phyloP scores from a whole-genome alignment of 129 eudicot species.

The Centrapalus pauciflorus region DNA sequence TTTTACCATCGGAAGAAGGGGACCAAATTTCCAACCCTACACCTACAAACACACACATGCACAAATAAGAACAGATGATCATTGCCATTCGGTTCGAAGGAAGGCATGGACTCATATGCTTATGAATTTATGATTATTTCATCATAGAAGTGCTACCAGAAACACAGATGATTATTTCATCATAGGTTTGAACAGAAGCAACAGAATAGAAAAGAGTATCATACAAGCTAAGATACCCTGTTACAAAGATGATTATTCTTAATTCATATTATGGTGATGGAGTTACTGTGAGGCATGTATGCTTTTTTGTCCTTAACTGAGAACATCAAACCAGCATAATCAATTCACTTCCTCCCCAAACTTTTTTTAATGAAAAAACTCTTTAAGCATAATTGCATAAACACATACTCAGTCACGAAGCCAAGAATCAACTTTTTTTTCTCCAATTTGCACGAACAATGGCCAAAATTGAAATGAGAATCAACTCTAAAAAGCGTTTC shows the following conservation, averaged over 20 bases:
- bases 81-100: not conserved
- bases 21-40: not conserved
- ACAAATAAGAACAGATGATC: not conserved
- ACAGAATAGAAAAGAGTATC: not conserved
- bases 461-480: not conserved
- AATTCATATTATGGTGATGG: not conserved
- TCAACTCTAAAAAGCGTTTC: not conserved
- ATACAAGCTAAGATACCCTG: not conserved
- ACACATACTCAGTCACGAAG: slow-evolving; percentile 1
- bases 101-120: not conserved
- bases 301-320: not conserved
- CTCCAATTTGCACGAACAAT: not conserved
- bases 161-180: too few species aligned
- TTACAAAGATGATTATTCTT: not conserved
- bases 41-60: not conserved
- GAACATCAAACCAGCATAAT: not conserved
- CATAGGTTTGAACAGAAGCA: too few species aligned
- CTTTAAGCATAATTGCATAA: too few species aligned
- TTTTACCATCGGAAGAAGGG: not conserved
- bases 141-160: not conserved
- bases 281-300: not conserved
- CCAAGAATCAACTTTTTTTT: not conserved
- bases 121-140: not conserved
- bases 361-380: not conserved
- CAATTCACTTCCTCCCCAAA: not conserved